A percentile compares a stretch with the other conserved stretches of the same genome.
Evolutionary conservation across 139 green algal genomes (phyloP).

Genomic region (Auxenochlorella pyrenoidosa): DNA sequence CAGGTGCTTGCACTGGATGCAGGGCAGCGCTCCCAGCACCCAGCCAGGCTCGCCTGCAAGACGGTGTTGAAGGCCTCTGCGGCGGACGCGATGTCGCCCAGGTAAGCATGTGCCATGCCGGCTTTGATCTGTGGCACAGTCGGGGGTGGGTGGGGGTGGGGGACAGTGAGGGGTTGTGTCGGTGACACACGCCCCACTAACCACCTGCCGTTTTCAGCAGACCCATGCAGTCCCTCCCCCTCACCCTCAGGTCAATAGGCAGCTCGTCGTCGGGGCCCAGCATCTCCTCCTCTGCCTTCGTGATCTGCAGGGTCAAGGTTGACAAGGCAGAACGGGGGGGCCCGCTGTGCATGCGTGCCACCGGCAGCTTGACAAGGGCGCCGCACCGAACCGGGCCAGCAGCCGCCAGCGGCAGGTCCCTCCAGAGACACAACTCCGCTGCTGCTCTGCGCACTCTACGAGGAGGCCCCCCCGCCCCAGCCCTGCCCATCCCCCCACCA

Average conservation of each 20-base stretch:
- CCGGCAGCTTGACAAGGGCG: too few species aligned
- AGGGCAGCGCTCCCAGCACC: not conserved
- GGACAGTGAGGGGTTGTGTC: not conserved
- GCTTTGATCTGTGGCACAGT: conserved; percentile 44
- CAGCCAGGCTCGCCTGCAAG: not conserved
- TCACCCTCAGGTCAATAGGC: conserved; percentile 68
- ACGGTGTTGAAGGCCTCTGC: conserved; percentile 42
- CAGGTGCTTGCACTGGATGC: not conserved
- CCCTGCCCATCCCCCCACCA: conserved; percentile 51
- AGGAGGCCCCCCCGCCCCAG: too few species aligned
- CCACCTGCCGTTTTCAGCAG: too few species aligned
- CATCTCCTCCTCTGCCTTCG: conserved; percentile 35
- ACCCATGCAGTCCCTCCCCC: not conserved
- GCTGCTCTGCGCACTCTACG: too few species aligned
- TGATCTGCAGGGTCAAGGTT: too few species aligned
- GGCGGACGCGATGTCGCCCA: conserved; percentile 57
- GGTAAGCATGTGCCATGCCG: conserved; percentile 65
- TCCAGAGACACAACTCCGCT: too few species aligned
- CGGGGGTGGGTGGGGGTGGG: not conserved
- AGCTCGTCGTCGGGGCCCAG: conserved; percentile 52
- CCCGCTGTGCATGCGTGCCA: too few species aligned
- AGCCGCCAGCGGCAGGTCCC: too few species aligned
- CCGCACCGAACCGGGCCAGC: too few species aligned
- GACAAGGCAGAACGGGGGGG: too few species aligned
- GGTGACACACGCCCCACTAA: too few species aligned